Conservation (phyloP, 768 basidiomycete genomes). For the Glaciozyma antarctica region DNA sequence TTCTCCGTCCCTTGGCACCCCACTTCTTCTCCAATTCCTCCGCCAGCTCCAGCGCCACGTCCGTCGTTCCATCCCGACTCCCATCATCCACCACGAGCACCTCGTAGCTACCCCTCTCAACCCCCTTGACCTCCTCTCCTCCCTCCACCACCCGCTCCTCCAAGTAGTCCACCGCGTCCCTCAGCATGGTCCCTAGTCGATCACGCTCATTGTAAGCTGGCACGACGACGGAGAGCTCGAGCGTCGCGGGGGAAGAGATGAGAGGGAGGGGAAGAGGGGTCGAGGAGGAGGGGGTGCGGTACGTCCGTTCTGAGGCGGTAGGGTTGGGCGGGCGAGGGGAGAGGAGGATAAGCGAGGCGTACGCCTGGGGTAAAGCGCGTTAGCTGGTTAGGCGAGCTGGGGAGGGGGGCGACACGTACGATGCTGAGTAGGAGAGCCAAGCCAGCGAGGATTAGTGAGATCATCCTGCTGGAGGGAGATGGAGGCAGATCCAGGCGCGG, state of each 20-base stretch:
- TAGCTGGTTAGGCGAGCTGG: no score
- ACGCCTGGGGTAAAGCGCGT: conserved; percentile 46
- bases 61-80: conserved; percentile 63
- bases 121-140: neutral
- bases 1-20: conserved; percentile 43
- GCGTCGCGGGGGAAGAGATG: conserved; percentile 48
- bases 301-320: conserved; percentile 59
- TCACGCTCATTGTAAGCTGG: conserved; percentile 84
- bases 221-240: conserved; percentile 71
- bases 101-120: conserved; percentile 46
- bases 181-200: conserved; percentile 78
- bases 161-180: conserved; percentile 51
- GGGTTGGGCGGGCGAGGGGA: conserved; percentile 61
- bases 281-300: conserved; percentile 50
- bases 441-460: no score
- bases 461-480: no score
- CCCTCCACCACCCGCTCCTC: conserved; percentile 42
- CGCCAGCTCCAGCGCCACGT: conserved; percentile 57
- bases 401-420: no score
- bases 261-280: conserved; percentile 47
- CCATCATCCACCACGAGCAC: conserved; percentile 87
- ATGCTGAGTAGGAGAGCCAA: no score
- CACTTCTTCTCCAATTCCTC: conserved; percentile 42
- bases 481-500: no score
- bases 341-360: conserved; percentile 60